A percentile compares a stretch with the other conserved stretches of the same genome.
These are phyloP conservation scores for Dissoconium aciculare DNA, from an alignment of 2,329 filamentous ascomycete genomes.

Conservation along the genomic window DNA sequence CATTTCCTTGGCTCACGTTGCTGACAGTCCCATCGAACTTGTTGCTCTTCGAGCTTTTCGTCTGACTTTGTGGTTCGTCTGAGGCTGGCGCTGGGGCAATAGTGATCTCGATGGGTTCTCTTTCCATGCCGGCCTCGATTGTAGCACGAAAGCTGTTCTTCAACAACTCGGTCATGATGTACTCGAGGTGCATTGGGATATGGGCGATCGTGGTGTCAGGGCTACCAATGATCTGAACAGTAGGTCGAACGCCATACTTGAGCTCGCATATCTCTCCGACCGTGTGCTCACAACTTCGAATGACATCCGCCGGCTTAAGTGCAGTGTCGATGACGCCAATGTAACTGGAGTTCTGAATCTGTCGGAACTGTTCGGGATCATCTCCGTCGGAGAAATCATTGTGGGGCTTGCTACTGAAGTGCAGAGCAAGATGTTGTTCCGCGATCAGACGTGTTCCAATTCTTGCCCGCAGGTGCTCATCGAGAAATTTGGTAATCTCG, in stretches of 20 bases:
- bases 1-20: conserved; percentile 24
- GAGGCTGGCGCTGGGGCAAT: conserved; percentile 53
- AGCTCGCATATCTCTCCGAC: conserved; percentile 95
- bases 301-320: conserved; percentile 63
- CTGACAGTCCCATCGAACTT: conserved; percentile 16
- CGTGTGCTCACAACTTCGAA: conserved; percentile 73
- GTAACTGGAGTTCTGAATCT: conserved; percentile 42
- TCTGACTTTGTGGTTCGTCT: conserved; percentile 28
- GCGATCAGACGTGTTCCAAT: conserved; percentile 90
- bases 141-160: conserved; percentile 96
- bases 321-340: conserved; percentile 93
- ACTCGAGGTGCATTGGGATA: conserved; percentile 90
- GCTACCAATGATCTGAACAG: conserved; percentile 68
- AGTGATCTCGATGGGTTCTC: conserved; percentile 77
- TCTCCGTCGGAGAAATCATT: conserved; percentile 36
- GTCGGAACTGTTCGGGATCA: conserved; percentile 24
- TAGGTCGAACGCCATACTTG: conserved; percentile 79
- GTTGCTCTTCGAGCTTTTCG: conserved; percentile 9
- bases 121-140: conserved; percentile 65
- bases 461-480: conserved; percentile 81
- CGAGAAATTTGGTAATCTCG: conserved; percentile 82
- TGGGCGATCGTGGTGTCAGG: conserved; percentile 81
- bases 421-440: conserved; percentile 90
- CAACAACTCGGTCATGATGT: conserved; percentile 88
- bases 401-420: conserved; percentile 59